Base-by-base conservation (phyloP, 257 asterid genomes). In the Nicotiana attenuata region DNA sequence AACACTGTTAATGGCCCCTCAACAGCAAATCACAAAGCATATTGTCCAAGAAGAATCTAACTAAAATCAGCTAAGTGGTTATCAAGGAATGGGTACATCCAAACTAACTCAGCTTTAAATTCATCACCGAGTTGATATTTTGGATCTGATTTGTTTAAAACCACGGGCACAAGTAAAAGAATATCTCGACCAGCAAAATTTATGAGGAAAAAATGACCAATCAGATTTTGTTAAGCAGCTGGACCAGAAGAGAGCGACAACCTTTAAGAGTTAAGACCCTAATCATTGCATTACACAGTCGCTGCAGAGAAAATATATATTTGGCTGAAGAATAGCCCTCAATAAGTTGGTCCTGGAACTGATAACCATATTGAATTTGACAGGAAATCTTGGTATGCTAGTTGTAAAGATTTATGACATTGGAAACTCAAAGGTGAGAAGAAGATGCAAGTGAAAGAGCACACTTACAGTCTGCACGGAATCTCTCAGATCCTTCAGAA, bases 401-500 rank as follows among this genome's bases (percentile, higher is more conserved):
- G 78, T 45, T 47, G 15, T 71, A 71, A 20, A 45, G 78, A 71
- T 45, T 69, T 24, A 71, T 71, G 41, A 26, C 17, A 75, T 9
- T 50, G 26, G 63, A 75, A 75, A 75, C 52, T 50, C 80, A 50
- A 50, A 75, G 79, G 63, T 24, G 59, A 20, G 45, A 15, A 73
- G 24, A 50, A 24, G 61, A 75, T 14, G 17, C 16, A 14, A 75
- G 63, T 50, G 80, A 26, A 73, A 73, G 45, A 26, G 45, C 45
- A 50, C 80, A 88, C 97, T 92, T 92, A 96, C 99, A 24, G 90
- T 89, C 80, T 87, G 87, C 77, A 91, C 93, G 2, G 98, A 91
- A 81, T 92, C 96, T 56, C 66, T 77, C 77, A 96, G 89, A 87
- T 96, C 98, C 87, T 88, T 90, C 81, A 96, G 87, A 85, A 96